Percentiles rank a stretch among this genome's conserved stretches.
phyloP scores from a whole-genome alignment of 2,329 filamentous ascomycete species.

The Aspergillus calidoustus region DNA sequence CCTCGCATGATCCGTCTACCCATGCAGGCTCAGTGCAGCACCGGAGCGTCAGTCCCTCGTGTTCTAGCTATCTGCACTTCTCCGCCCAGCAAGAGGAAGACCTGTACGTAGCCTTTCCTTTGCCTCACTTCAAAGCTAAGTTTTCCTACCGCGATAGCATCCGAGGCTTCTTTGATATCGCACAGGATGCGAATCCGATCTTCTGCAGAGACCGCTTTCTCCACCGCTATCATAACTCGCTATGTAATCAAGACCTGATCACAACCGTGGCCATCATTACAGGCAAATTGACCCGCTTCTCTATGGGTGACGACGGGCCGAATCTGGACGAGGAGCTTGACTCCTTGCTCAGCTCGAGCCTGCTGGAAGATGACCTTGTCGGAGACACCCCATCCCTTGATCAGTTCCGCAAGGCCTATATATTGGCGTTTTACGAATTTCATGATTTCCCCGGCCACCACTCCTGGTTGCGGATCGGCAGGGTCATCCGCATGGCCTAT shows the following conservation, averaged over 20 bases:
- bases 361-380: constrained; percentile 19
- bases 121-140: too few species aligned
- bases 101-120: neutral
- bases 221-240: constrained; percentile 24
- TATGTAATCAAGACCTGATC: constrained; percentile 27
- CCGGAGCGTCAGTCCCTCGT: neutral
- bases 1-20: too few species aligned
- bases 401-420: constrained; percentile 37
- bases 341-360: constrained; percentile 16
- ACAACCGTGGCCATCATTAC: constrained; percentile 36
- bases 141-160: constrained; percentile 17
- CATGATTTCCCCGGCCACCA: constrained; percentile 41
- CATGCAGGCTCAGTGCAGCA: neutral
- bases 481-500: constrained; percentile 41
- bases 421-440: constrained; percentile 45
- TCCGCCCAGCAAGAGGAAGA: neutral
- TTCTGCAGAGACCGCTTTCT: constrained; percentile 34
- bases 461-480: constrained; percentile 39
- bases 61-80: neutral
- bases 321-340: constrained; percentile 11
- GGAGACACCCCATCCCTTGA: constrained; percentile 26
- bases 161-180: constrained; percentile 34
- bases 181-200: constrained; percentile 37
- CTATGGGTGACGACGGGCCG: neutral
- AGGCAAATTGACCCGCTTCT: constrained; percentile 28